Conservation (phyloP, 1,284 basidiomycete species). For the Megacollybia platyphylla region DNA sequence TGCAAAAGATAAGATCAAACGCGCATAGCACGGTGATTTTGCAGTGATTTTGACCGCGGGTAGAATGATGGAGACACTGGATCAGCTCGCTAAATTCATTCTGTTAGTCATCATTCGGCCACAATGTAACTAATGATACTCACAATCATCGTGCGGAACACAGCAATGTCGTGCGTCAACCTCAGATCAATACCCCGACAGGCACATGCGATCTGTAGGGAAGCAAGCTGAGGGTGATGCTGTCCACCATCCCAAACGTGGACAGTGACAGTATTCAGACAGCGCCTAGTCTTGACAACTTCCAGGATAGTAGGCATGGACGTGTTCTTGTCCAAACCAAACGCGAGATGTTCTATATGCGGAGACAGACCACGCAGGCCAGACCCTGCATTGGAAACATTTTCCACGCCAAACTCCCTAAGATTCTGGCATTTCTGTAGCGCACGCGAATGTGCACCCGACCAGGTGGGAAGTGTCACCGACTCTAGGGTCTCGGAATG, state of each 20-base stretch:
- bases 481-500: constrained; percentile 36
- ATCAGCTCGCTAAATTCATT: constrained; percentile 17
- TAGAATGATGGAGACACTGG: constrained; percentile 10
- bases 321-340: constrained; percentile 44
- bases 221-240: constrained; percentile 29
- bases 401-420: constrained; percentile 38
- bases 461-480: constrained; percentile 43
- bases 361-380: constrained; percentile 37
- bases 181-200: constrained; percentile 35
- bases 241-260: constrained; percentile 34
- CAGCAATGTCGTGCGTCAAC: constrained; percentile 29
- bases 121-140: constrained; percentile 13
- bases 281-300: constrained; percentile 24
- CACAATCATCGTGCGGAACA: constrained; percentile 34
- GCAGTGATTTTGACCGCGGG: too few species aligned
- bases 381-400: constrained; percentile 26
- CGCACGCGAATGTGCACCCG: constrained; percentile 30
- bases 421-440: constrained; percentile 36
- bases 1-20: too few species aligned
- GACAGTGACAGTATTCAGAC: constrained; percentile 30
- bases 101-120: not conserved
- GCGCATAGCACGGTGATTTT: too few species aligned
- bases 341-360: constrained; percentile 37
- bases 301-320: constrained; percentile 39
- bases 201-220: constrained; percentile 43